A percentile compares a stretch with the other conserved stretches of the same genome.
phyloP scores from a whole-genome alignment of 1,284 basidiomycete species.

The Leucoagaricus sp. region DNA sequence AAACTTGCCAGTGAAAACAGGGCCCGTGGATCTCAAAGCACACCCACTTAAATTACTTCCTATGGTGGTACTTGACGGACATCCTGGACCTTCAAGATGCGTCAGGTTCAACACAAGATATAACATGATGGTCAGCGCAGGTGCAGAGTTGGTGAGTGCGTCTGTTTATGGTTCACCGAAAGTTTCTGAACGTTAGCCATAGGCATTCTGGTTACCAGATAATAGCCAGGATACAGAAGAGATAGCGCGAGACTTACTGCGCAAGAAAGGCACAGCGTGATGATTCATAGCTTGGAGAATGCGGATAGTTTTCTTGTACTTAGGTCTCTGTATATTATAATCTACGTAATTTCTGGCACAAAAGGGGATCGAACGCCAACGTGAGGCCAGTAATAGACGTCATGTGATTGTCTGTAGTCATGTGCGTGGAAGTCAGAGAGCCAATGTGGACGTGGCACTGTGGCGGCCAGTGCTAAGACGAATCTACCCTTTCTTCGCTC shows the following conservation, averaged over 20 bases:
- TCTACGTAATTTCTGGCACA: background rate
- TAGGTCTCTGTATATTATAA: background rate
- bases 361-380: background rate
- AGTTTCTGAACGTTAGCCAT: constrained; percentile 19
- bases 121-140: constrained; percentile 88
- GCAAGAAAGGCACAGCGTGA: constrained; percentile 22
- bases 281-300: background rate
- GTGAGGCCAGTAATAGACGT: background rate
- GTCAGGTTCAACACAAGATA: constrained; percentile 87
- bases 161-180: constrained; percentile 4
- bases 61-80: constrained; percentile 64
- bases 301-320: background rate
- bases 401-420: constrained; percentile 14
- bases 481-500: constrained; percentile 11
- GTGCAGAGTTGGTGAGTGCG: constrained; percentile 71
- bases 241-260: constrained; percentile 32
- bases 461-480: constrained; percentile 7
- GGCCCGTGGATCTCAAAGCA: constrained; percentile 53
- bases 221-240: constrained; percentile 47
- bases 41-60: constrained; percentile 58
- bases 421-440: constrained; percentile 6
- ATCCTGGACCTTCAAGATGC: constrained; percentile 81
- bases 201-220: constrained; percentile 88
- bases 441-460: constrained; percentile 21
- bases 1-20: constrained; percentile 50